Evolutionary conservation across 2,329 filamentous ascomycete species (phyloP).

Genomic region (Tolypocladium paradoxum): DNA sequence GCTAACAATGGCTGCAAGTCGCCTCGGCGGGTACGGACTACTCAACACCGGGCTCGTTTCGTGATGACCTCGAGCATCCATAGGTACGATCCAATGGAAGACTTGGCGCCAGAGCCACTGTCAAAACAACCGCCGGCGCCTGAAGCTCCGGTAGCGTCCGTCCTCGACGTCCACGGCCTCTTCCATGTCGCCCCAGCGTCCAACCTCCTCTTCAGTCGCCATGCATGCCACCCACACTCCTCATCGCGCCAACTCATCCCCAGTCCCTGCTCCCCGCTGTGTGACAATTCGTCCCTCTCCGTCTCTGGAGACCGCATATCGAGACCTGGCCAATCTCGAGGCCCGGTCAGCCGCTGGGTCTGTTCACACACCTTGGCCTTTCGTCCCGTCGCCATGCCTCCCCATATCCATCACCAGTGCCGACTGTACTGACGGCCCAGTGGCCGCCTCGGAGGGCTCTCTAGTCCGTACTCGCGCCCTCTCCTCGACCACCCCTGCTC

Average conservation of each 20-base stretch:
- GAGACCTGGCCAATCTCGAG: conserved; percentile 41
- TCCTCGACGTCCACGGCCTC: not conserved
- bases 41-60: not conserved
- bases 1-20: not conserved
- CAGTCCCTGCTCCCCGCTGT: conserved; percentile 11
- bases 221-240: conserved; percentile 15
- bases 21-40: not conserved
- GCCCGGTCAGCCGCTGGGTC: conserved; percentile 33
- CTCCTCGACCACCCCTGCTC: not conserved
- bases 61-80: not conserved
- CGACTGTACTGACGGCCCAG: not conserved
- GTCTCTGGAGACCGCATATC: conserved; percentile 12
- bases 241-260: conserved; percentile 8
- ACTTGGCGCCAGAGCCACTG: not conserved
- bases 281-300: conserved; percentile 15
- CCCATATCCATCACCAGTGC: not conserved
- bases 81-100: no score
- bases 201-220: not conserved
- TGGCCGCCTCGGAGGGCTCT: not conserved
- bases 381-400: conserved; percentile 4
- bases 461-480: not conserved
- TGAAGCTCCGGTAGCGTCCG: not conserved
- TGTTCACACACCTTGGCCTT: conserved; percentile 11
- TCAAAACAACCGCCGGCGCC: no score
- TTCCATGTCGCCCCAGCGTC: not conserved